phyloP scores from a whole-genome alignment of 495 filamentous ascomycete species.

The Daldinia concentrica region DNA sequence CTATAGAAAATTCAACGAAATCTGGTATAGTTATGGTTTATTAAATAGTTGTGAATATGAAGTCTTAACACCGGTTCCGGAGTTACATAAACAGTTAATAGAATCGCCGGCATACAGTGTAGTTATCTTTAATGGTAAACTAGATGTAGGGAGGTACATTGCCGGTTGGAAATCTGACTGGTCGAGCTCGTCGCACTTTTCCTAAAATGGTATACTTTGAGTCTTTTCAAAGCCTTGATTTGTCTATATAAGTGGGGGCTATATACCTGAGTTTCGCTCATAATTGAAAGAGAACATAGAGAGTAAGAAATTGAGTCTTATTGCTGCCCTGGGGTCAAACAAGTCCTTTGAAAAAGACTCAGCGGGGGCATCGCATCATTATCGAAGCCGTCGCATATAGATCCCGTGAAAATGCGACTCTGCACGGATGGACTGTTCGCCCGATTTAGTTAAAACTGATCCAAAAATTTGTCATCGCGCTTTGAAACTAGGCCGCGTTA shows the following conservation, averaged over 20 bases:
- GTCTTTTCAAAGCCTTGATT: too few species aligned
- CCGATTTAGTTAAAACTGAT: not conserved
- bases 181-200: too few species aligned
- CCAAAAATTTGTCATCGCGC: not conserved
- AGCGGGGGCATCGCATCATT: not conserved
- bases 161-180: too few species aligned
- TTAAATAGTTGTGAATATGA: not conserved
- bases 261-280: too few species aligned
- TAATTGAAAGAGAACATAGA: too few species aligned
- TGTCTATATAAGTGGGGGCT: too few species aligned
- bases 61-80: not conserved
- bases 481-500: not conserved
- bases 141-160: not conserved
- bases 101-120: not conserved
- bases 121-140: not conserved
- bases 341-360: not conserved
- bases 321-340: not conserved
- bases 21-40: too few species aligned
- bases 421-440: not conserved
- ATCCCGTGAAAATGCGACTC: not conserved
- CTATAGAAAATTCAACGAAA: too few species aligned
- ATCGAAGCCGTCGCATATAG: not conserved
- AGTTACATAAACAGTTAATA: not conserved
- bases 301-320: too few species aligned
- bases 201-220: too few species aligned